Percentiles rank a stretch among this genome's conserved stretches.
phyloP scores from a whole-genome alignment of 2,329 filamentous ascomycete species.

The Chaetomium olivaceum region DNA sequence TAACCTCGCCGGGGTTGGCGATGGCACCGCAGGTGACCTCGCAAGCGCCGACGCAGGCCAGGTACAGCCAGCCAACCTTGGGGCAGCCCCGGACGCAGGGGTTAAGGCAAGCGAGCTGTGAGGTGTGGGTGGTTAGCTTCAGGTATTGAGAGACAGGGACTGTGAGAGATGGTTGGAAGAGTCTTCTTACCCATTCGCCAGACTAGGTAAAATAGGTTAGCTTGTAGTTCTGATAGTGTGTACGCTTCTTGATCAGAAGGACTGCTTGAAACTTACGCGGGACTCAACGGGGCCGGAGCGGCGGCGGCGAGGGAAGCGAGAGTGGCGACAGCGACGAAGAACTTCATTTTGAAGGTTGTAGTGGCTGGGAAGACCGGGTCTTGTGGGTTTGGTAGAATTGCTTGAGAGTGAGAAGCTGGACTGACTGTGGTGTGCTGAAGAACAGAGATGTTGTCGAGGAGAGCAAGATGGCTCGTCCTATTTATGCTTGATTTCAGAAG shows the following conservation, averaged over 20 bases:
- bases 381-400: neutral
- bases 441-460: neutral
- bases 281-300: neutral
- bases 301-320: neutral
- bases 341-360: neutral
- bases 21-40: neutral
- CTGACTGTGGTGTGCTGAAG: neutral
- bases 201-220: neutral
- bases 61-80: neutral
- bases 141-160: no score
- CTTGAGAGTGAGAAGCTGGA: neutral
- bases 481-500: neutral
- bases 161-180: neutral
- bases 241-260: neutral
- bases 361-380: neutral
- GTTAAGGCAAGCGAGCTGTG: neutral
- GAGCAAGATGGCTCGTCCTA: neutral
- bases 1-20: neutral
- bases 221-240: neutral
- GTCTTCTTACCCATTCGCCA: neutral
- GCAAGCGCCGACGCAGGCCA: neutral
- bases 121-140: neutral
- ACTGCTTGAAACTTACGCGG: neutral
- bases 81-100: neutral
- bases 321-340: neutral